Percentiles rank a stretch among this genome's conserved stretches.
phyloP scores from a whole-genome alignment of 1,284 basidiomycete species.

The Malassezia arunalokei region DNA sequence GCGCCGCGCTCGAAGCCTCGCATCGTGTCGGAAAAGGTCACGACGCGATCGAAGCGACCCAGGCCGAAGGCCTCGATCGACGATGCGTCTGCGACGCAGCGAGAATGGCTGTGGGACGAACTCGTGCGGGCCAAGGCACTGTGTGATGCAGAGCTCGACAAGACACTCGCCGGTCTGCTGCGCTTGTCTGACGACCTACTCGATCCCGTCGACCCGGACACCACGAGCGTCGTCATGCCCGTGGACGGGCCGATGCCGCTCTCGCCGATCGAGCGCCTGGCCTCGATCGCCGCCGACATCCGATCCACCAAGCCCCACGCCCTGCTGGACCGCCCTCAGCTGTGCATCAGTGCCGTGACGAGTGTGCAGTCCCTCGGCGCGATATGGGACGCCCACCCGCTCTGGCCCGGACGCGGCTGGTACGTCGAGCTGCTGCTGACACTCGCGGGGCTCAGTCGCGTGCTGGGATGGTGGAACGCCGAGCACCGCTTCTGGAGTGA shows the following conservation, averaged over 20 bases:
- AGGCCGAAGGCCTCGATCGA: constrained; percentile 9
- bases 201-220: constrained; percentile 1
- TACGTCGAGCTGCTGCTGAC: constrained; percentile 80
- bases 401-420: constrained; percentile 96
- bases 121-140: constrained; percentile 6
- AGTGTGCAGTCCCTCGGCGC: constrained; percentile 80
- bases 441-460: constrained; percentile 86
- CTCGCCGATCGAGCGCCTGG: constrained; percentile 71
- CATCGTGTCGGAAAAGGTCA: constrained; percentile 5
- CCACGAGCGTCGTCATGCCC: constrained; percentile 2
- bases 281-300: constrained; percentile 85
- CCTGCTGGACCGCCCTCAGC: constrained; percentile 69
- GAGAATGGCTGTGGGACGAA: constrained; percentile 11
- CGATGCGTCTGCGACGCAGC: constrained; percentile 9
- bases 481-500: constrained; percentile 99
- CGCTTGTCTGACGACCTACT: constrained; percentile 2
- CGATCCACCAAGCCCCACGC: constrained; percentile 75
- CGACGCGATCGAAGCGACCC: neutral
- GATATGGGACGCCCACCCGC: constrained; percentile 91
- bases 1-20: constrained; percentile 1
- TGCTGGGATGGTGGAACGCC: constrained; percentile 99
- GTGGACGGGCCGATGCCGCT: constrained; percentile 20
- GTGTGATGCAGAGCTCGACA: constrained; percentile 13
- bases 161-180: constrained; percentile 2
- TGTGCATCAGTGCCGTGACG: constrained; percentile 75